Evolutionary conservation across 192 early-diverging fungal species (phyloP), one percentile per base, ranked within the genome.

Genomic region (Rhizophagus prolifer): DNA sequence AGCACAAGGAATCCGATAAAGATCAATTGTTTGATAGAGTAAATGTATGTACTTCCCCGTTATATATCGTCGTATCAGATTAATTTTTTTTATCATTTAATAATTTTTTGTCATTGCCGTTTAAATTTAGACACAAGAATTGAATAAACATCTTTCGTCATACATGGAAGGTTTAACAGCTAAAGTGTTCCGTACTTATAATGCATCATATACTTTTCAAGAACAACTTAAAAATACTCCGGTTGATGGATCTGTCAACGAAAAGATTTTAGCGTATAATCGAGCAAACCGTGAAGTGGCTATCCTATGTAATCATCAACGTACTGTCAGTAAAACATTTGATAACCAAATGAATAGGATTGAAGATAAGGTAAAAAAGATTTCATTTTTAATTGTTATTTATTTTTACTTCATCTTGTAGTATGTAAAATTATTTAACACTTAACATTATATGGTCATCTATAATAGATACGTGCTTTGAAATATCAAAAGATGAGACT

Each of bases 151-250:
- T 79, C 80, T 99, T 71, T 89, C 90, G 34, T 89, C 76, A 44
- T 90, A 93, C 77, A 98, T 97, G 96, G 84, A 88, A 16, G 96
- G 96, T 7, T 82, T 99, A 65, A 96, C 95, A 7, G 97, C 96
- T 63, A 99, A 99, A 82, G 97, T 99, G 19, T 99, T 99, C 86
- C 96, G 97, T 94, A 99, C 97, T 28, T 97, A 90, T 83, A 99
- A 99, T 78, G 97, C 97, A 9, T 97, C 96, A 19, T 85, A 87
- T 75, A 95, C 95, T 4, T 97, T 97, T 87, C 95, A 97, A 84
- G 85, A 94, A 65, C 90, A 99, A 83, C 86, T 98, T 30, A 70
- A 89, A 14, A 82, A 82, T 75, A 97, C 94, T 16, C 90, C 90
- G 2, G 25, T 36, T 9, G 82, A 91, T 14, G 94, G 92, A 23